phyloP scores from a whole-genome alignment of 192 early-diverging fungal species.

The Backusella mclennaniae region DNA sequence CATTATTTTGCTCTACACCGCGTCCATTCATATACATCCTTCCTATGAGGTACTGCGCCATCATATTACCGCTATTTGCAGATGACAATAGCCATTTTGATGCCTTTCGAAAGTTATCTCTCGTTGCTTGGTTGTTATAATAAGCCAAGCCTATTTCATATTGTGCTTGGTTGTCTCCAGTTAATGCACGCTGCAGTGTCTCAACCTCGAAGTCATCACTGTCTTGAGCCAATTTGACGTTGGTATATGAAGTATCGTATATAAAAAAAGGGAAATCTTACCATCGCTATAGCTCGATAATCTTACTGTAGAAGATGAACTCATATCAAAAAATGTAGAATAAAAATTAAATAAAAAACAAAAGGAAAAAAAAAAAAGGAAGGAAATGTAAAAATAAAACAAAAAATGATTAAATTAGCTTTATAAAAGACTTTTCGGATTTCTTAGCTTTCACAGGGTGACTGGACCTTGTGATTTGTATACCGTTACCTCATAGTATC shows the following conservation, averaged over 20 bases:
- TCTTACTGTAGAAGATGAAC: background rate
- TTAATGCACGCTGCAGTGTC: background rate
- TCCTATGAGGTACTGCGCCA: background rate
- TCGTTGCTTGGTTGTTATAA: background rate
- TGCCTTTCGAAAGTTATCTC: background rate
- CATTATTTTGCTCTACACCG: background rate
- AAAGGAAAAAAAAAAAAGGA: background rate
- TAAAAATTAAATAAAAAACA: background rate
- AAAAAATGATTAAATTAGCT: background rate
- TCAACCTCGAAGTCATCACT: background rate
- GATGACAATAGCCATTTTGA: background rate
- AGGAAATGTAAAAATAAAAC: background rate
- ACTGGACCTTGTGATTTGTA: background rate
- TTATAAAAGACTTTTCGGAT: background rate
- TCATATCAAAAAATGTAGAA: background rate
- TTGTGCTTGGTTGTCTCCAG: background rate
- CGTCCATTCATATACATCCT: constrained; percentile 2
- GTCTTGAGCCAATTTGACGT: background rate
- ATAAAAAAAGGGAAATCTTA: background rate
- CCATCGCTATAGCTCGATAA: background rate
- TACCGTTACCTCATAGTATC: background rate
- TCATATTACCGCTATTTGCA: background rate
- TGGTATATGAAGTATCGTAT: background rate
- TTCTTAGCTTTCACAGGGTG: background rate
- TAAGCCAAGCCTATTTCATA: background rate